phyloP scores from a whole-genome alignment of 305 asterid species.

The Ilex paraguariensis region DNA sequence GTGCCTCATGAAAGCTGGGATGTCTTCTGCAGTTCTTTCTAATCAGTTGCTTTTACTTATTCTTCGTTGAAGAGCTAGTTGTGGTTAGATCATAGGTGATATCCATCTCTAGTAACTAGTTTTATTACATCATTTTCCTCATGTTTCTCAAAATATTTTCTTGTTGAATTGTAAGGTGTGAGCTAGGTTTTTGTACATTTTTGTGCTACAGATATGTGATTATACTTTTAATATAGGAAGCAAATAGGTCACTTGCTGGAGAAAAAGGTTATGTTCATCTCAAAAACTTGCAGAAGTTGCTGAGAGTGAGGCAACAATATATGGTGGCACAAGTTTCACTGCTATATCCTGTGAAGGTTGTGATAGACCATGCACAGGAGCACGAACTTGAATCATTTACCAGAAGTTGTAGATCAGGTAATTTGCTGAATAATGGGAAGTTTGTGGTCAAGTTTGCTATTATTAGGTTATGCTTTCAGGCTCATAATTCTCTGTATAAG shows the following conservation, averaged over 20 bases:
- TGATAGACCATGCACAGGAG: constrained; percentile 51
- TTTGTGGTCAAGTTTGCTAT: constrained; percentile 1
- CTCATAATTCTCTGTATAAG: no score
- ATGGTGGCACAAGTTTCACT: constrained; percentile 80
- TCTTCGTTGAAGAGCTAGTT: no score
- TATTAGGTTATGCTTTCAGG: background rate
- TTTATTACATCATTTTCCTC: no score
- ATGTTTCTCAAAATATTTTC: no score
- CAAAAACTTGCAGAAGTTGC: constrained; percentile 50
- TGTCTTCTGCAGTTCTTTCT: no score
- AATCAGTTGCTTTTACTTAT: no score
- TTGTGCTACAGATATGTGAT: background rate
- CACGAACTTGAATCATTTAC: constrained; percentile 91
- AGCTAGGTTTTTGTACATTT: background rate
- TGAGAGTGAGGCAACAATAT: constrained; percentile 69
- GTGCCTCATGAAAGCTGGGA: no score
- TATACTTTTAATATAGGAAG: constrained; percentile 47
- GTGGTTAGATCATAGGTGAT: no score
- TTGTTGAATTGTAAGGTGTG: no score
- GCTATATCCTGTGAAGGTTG: constrained; percentile 81
- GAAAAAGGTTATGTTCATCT: constrained; percentile 65
- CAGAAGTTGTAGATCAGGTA: constrained; percentile 59
- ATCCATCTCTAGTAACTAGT: no score
- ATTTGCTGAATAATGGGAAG: background rate
- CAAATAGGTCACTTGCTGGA: constrained; percentile 64